Evolutionary conservation across 441 rosid species (phyloP).

Genomic region (Bruguiera hainesii): DNA sequence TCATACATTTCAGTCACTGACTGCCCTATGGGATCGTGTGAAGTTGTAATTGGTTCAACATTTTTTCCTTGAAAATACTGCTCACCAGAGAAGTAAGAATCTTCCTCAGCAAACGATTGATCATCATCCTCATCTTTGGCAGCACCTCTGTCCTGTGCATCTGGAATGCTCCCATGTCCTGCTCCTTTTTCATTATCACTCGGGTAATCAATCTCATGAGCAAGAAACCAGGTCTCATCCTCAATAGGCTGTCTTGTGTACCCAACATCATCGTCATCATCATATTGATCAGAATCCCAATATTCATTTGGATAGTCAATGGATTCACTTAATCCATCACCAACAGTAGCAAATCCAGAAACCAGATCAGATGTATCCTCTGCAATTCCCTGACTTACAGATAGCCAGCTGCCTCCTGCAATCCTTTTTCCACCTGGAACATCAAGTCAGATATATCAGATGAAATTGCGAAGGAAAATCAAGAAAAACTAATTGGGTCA

Average conservation of each 20-base stretch:
- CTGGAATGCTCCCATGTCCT: slow-evolving; percentile 73
- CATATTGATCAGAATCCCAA: slow-evolving; percentile 99
- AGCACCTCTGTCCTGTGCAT: slow-evolving; percentile 60
- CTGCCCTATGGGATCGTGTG: slow-evolving; percentile 66
- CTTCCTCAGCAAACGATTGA: slow-evolving; percentile 91
- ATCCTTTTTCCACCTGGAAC: slow-evolving; percentile 70
- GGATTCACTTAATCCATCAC: slow-evolving; percentile 94
- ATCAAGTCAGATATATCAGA: slow-evolving; percentile 18
- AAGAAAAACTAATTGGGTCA: too few relatives aligned
- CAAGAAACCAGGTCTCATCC: slow-evolving; percentile 96
- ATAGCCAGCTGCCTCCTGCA: slow-evolving; percentile 91
- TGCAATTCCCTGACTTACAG: slow-evolving; percentile 93
- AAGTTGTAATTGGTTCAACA: slow-evolving; percentile 54
- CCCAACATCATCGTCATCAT: slow-evolving; percentile 94
- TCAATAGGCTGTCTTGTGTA: slow-evolving; percentile 96
- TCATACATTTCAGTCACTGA: slow-evolving; percentile 61
- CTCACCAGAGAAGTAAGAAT: slow-evolving; percentile 86
- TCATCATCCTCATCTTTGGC: slow-evolving; percentile 83
- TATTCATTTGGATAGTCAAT: slow-evolving; percentile 86
- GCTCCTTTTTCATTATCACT: slow-evolving; percentile 96
- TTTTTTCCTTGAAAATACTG: slow-evolving; percentile 63
- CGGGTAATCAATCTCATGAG: slow-evolving; percentile 98
- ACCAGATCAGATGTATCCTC: slow-evolving; percentile 96
- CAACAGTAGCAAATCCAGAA: slow-evolving; percentile 96
- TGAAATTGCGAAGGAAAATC: background rate